These are phyloP conservation scores for Rhizophlyctis rosea DNA, from an alignment of 192 early-diverging fungal species.

Conservation along the genomic window DNA sequence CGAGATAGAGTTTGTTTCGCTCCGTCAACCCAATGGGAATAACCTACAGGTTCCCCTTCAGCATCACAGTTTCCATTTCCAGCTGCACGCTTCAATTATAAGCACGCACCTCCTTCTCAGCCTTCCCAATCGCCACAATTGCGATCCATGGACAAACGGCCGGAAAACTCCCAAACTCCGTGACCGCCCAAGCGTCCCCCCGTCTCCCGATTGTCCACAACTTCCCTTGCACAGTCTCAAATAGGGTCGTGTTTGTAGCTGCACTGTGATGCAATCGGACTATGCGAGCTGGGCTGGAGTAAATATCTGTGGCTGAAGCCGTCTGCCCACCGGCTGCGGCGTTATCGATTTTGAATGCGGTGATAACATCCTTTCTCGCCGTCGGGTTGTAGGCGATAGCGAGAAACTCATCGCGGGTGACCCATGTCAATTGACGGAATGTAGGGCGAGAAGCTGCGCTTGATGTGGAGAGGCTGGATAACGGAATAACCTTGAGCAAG, in stretches of 20 bases:
- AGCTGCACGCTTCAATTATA: no score
- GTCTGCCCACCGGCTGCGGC: background rate
- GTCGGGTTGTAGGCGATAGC: constrained; percentile 31
- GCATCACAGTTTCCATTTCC: no score
- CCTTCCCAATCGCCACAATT: constrained; percentile 14
- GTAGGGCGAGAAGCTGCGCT: no score
- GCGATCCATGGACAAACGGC: constrained; percentile 58
- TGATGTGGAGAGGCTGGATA: background rate
- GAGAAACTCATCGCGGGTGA: constrained; percentile 45
- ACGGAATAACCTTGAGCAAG: no score
- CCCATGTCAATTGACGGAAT: constrained; percentile 70
- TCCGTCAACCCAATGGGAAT: constrained; percentile 70
- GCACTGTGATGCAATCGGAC: background rate
- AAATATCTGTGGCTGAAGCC: no score
- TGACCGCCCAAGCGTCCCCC: background rate
- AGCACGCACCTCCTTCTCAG: background rate
- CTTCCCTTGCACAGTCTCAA: background rate
- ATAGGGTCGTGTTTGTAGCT: background rate
- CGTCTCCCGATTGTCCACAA: background rate
- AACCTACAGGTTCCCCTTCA: no score
- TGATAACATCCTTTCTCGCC: constrained; percentile 12
- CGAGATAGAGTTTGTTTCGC: constrained; percentile 82
- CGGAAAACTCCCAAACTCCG: constrained; percentile 17
- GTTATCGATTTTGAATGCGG: background rate
- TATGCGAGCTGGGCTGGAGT: no score